These are phyloP conservation scores for Globisporangium cederbergense DNA, from an alignment of 352 stramenopile species.

Conservation along the genomic window DNA sequence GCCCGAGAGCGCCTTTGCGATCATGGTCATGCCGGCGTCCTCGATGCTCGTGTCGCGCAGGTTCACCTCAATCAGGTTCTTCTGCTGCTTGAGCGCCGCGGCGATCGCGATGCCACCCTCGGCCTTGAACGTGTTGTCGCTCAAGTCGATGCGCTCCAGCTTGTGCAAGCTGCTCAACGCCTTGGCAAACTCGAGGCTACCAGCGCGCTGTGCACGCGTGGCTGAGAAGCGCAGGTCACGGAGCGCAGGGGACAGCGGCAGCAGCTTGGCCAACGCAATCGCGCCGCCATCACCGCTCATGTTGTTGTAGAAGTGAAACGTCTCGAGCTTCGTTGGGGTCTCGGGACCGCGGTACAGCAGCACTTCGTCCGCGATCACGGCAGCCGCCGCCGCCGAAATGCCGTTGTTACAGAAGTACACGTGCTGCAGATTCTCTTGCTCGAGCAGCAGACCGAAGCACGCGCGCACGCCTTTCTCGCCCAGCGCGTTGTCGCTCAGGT, in stretches of 20 bases:
- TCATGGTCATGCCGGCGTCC: constrained; percentile 84
- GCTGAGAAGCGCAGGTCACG: constrained; percentile 93
- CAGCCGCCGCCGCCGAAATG: constrained; percentile 87
- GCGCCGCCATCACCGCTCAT: constrained; percentile 94
- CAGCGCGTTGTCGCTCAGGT: constrained; percentile 95
- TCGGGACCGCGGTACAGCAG: constrained; percentile 72
- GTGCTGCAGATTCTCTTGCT: constrained; percentile 73
- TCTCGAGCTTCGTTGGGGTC: constrained; percentile 81
- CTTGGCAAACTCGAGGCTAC: constrained; percentile 86
- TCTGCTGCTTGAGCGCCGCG: constrained; percentile 65
- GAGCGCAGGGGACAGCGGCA: constrained; percentile 83
- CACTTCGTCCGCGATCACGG: constrained; percentile 85
- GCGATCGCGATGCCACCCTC: constrained; percentile 86
- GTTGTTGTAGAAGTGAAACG: constrained; percentile 97
- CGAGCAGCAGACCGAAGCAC: constrained; percentile 83
- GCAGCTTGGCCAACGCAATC: constrained; percentile 80
- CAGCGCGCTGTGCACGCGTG: constrained; percentile 83
- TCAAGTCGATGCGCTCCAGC: constrained; percentile 89
- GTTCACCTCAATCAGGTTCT: constrained; percentile 82
- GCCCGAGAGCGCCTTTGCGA: constrained; percentile 75
- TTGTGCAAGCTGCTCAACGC: constrained; percentile 62
- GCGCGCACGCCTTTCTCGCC: constrained; percentile 92
- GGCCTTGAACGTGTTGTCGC: constrained; percentile 92
- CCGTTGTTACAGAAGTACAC: constrained; percentile 96
- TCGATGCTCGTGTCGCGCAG: constrained; percentile 89